These are phyloP conservation scores for Lactifluus volemus DNA, from an alignment of 768 basidiomycete species.

Conservation along the genomic window DNA sequence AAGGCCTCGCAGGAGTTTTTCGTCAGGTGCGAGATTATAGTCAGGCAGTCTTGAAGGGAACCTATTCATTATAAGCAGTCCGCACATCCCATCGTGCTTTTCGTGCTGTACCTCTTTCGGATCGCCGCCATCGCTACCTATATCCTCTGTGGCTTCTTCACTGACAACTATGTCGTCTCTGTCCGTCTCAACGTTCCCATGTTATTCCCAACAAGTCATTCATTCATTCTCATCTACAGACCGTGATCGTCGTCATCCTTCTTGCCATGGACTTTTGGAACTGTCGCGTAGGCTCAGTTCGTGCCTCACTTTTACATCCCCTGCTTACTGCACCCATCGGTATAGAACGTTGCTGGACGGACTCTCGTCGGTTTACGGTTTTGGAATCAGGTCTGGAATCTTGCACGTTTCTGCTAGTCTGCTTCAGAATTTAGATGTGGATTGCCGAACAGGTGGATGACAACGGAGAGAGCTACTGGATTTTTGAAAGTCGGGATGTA, in stretches of 20 bases:
- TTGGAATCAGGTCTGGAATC: constrained; percentile 79
- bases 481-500: constrained; percentile 95
- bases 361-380: constrained; percentile 91
- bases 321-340: not conserved
- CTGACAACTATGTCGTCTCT: constrained; percentile 86
- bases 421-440: constrained; percentile 23
- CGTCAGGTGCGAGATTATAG: constrained; percentile 46
- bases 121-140: constrained; percentile 85
- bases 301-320: not conserved
- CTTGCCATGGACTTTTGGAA: constrained; percentile 99
- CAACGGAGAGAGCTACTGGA: constrained; percentile 94
- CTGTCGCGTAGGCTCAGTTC: constrained; percentile 51
- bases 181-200: constrained; percentile 37
- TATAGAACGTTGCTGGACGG: constrained; percentile 85
- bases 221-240: constrained; percentile 33
- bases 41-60: not conserved
- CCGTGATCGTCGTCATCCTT: constrained; percentile 86
- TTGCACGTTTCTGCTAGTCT: not conserved
- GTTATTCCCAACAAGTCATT: not conserved
- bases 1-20: constrained; percentile 68
- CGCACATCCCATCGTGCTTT: constrained; percentile 73
- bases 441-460: constrained; percentile 65
- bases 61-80: constrained; percentile 36
- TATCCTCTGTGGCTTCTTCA: constrained; percentile 86
- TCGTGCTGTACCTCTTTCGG: constrained; percentile 85